These are phyloP conservation scores for Eimeria nieschulzi DNA, from an alignment of 169 alveolate genomes.

Conservation along the genomic window DNA sequence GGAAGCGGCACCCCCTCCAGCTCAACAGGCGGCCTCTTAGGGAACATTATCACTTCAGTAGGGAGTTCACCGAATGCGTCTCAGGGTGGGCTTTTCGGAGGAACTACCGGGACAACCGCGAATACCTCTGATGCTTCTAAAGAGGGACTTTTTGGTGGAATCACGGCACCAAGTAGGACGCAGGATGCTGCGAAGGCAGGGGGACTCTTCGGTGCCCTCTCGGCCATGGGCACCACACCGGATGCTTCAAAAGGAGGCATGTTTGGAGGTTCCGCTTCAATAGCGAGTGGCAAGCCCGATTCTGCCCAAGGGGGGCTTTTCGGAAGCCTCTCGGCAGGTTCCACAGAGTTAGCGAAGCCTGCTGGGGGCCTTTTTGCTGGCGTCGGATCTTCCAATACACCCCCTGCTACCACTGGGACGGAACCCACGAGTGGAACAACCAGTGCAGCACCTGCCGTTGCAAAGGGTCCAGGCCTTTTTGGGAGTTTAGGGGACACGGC, in stretches of 20 bases:
- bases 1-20: slow-evolving; percentile 15
- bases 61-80: slow-evolving; percentile 44
- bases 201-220: slow-evolving; percentile 44
- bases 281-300: slow-evolving; percentile 15
- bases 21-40: slow-evolving; percentile 35
- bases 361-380: slow-evolving; percentile 51
- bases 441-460: background rate
- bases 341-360: background rate
- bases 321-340: slow-evolving; percentile 13
- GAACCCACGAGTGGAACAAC: background rate
- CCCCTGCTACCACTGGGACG: slow-evolving; percentile 13
- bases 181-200: slow-evolving; percentile 12
- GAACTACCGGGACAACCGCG: slow-evolving; percentile 38
- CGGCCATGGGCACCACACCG: slow-evolving; percentile 24
- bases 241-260: slow-evolving; percentile 32
- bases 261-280: slow-evolving; percentile 23
- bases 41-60: slow-evolving; percentile 7
- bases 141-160: slow-evolving; percentile 49
- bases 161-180: slow-evolving; percentile 14
- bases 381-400: slow-evolving; percentile 3
- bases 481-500: slow-evolving; percentile 60
- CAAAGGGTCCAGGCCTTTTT: slow-evolving; percentile 29
- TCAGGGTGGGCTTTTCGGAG: slow-evolving; percentile 50
- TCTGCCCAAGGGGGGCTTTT: slow-evolving; percentile 9
- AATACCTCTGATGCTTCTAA: slow-evolving; percentile 9